These are phyloP conservation scores for Ophiostoma pallidulum DNA, from an alignment of 2,329 filamentous ascomycete genomes.

Conservation along the genomic window DNA sequence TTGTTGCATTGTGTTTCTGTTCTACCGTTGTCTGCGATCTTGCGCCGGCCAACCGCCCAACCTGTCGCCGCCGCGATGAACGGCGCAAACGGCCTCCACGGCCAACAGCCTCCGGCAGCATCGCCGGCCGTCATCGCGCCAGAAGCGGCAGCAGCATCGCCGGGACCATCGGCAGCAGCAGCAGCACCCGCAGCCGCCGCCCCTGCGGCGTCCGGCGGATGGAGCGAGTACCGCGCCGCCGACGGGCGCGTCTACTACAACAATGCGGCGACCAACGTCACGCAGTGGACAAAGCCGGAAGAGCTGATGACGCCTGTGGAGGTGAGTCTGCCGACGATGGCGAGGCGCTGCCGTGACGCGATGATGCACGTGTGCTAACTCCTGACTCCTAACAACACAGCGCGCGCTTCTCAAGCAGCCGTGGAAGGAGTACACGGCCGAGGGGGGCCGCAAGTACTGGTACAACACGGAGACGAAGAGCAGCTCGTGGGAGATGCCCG, in stretches of 20 bases:
- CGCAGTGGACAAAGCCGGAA: constrained; percentile 89
- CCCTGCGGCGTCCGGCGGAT: constrained; percentile 33
- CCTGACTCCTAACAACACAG: constrained; percentile 40
- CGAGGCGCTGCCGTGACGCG: neutral
- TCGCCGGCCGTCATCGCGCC: no score
- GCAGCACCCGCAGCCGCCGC: neutral
- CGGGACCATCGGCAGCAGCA: no score
- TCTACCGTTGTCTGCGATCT: no score
- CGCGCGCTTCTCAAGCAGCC: constrained; percentile 72
- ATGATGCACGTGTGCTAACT: constrained; percentile 13
- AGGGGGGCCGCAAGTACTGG: constrained; percentile 88
- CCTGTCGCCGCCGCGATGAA: constrained; percentile 42
- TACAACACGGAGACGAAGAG: constrained; percentile 86
- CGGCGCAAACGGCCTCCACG: constrained; percentile 39
- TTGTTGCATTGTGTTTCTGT: no score
- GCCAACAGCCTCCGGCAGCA: constrained; percentile 35
- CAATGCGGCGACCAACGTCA: constrained; percentile 74
- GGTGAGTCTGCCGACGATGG: constrained; percentile 35
- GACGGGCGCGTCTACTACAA: constrained; percentile 89
- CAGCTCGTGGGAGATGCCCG: constrained; percentile 92
- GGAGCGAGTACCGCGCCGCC: constrained; percentile 72
- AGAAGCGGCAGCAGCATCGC: no score
- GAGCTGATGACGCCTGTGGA: constrained; percentile 79
- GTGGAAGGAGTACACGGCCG: constrained; percentile 86
- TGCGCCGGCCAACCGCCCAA: no score